Evolutionary conservation across 164 flowering plant genomes (phyloP).

Genomic region (Echeveria elegans): DNA sequence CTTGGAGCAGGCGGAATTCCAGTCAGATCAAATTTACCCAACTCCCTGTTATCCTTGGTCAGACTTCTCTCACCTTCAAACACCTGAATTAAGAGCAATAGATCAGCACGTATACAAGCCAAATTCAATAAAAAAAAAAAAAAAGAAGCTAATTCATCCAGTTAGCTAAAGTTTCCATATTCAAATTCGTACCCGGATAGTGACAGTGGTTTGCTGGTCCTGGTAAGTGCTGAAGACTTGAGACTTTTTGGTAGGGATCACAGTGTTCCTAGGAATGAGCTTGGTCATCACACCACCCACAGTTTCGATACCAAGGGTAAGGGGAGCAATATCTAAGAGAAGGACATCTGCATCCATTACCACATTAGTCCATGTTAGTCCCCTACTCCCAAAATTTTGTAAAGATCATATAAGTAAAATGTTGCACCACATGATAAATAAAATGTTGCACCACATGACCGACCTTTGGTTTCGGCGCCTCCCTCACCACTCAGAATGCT

Average conservation of each 20-base stretch:
- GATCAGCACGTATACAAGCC: not conserved
- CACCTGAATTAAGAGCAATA: conserved; percentile 8
- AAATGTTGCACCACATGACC: no score
- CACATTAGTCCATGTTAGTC: not conserved
- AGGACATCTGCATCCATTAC: conserved; percentile 10
- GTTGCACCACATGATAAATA: no score
- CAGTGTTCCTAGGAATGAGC: conserved; percentile 14
- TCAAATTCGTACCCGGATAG: conserved; percentile 5
- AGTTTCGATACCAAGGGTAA: conserved; percentile 14
- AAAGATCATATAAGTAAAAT: no score
- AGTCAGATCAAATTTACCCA: conserved; percentile 22
- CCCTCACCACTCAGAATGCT: conserved; percentile 69
- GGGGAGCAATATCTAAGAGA: conserved; percentile 12
- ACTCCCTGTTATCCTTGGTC: conserved; percentile 14
- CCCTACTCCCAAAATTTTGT: no score
- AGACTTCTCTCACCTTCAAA: conserved; percentile 15
- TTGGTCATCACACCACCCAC: conserved; percentile 16
- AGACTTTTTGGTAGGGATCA: conserved; percentile 13
- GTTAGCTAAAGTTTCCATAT: not conserved
- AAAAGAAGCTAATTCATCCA: not conserved
- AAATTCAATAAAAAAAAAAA: no score
- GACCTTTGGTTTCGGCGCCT: conserved; percentile 14
- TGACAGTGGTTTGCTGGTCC: conserved; percentile 14
- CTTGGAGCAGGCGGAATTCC: conserved; percentile 27
- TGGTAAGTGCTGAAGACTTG: conserved; percentile 16